Evolutionary conservation across 2,329 filamentous ascomycete species (phyloP).

Genomic region (Tolypocladium inflatum): DNA sequence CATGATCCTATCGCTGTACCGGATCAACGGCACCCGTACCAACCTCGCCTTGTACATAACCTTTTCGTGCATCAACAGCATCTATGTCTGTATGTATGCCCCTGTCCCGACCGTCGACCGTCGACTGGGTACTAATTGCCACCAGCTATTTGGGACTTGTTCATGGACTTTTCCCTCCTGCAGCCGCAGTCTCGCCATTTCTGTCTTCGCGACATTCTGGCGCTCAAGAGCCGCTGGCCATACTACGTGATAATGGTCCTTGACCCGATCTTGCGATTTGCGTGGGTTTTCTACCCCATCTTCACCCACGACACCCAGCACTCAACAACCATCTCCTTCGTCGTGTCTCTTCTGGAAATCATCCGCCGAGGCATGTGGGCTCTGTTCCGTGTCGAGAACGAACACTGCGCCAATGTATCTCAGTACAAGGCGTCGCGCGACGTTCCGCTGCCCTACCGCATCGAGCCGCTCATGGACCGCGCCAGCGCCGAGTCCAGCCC

Average conservation of each 20-base stretch:
- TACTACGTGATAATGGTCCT: conserved; percentile 82
- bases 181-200: conserved; percentile 61
- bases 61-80: conserved; percentile 70
- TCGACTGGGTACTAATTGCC: background rate
- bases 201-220: conserved; percentile 67
- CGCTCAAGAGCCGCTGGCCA: conserved; percentile 67
- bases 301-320: conserved; percentile 74
- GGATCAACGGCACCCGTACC: conserved; percentile 51
- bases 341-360: conserved; percentile 70
- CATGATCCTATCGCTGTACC: conserved; percentile 71
- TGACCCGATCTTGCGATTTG: conserved; percentile 80
- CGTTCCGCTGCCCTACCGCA: conserved; percentile 72
- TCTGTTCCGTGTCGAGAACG: conserved; percentile 91
- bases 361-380: conserved; percentile 84
- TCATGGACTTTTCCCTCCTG: conserved; percentile 93
- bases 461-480: conserved; percentile 37
- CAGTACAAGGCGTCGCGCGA: conserved; percentile 86
- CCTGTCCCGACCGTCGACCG: background rate
- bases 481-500: conserved; percentile 24
- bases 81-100: conserved; percentile 63
- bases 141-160: conserved; percentile 76
- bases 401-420: conserved; percentile 87
- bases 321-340: conserved; percentile 71
- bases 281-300: conserved; percentile 90
- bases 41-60: conserved; percentile 66